These are phyloP conservation scores for Aleurites moluccanus DNA, from an alignment of 441 rosid species.

Conservation along the genomic window DNA sequence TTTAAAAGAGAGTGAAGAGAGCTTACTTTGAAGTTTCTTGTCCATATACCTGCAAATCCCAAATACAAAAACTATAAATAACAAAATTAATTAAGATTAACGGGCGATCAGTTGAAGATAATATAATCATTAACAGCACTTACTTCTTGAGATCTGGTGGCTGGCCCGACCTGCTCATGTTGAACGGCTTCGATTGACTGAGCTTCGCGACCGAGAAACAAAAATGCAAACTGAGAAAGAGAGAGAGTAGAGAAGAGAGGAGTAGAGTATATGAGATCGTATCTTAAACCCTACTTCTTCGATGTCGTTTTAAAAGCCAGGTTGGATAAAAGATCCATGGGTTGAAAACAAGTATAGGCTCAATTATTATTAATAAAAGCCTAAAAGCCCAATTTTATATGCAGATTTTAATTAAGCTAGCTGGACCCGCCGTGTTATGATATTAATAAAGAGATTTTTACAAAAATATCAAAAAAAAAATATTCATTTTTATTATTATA, in stretches of 20 bases:
- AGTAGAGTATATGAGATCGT: neutral
- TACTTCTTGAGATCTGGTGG: constrained; percentile 81
- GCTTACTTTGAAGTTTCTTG: constrained; percentile 65
- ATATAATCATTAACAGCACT: constrained; percentile 12
- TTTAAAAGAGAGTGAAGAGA: neutral
- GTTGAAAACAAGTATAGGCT: too few relatives aligned
- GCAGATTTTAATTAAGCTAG: too few relatives aligned
- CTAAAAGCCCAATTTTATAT: too few relatives aligned
- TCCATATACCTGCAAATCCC: constrained; percentile 61
- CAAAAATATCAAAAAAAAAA: too few relatives aligned
- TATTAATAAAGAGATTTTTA: too few relatives aligned
- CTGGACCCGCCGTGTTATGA: neutral
- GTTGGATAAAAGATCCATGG: neutral
- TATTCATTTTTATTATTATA: too few relatives aligned
- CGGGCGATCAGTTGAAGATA: too few relatives aligned
- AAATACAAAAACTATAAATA: neutral
- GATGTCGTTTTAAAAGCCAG: neutral
- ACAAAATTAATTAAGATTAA: neutral
- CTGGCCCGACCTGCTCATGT: constrained; percentile 77
- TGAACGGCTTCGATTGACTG: neutral
- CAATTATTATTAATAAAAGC: too few relatives aligned
- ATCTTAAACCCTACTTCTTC: neutral
- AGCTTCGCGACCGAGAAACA: neutral
- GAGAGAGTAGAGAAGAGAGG: neutral
- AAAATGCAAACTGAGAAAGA: neutral